Evolutionary conservation across 2,329 filamentous ascomycete species (phyloP).

Genomic region (Exophiala dermatitidis): DNA sequence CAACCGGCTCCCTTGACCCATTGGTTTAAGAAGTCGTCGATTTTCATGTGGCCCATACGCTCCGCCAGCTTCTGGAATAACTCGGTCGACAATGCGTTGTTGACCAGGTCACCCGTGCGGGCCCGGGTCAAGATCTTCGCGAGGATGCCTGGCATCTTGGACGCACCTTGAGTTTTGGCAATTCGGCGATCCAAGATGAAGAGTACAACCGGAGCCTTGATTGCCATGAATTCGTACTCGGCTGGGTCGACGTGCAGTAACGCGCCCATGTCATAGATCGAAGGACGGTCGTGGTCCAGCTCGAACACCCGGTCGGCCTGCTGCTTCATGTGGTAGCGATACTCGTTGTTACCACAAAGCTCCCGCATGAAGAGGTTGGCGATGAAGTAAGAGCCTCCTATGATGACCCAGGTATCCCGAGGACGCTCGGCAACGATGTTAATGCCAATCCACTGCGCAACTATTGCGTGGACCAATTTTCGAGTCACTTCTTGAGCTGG

Average conservation of each 20-base stretch:
- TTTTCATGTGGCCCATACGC: constrained; percentile 75
- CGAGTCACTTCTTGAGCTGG: constrained; percentile 74
- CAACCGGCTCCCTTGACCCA: constrained; percentile 88
- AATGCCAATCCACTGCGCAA: constrained; percentile 90
- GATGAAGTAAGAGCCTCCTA: constrained; percentile 90
- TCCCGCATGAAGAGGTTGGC: constrained; percentile 86
- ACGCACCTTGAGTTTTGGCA: constrained; percentile 77
- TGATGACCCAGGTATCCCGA: constrained; percentile 78
- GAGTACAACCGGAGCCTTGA: constrained; percentile 85
- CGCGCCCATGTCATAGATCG: constrained; percentile 71
- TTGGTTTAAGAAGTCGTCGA: constrained; percentile 88
- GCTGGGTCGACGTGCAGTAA: constrained; percentile 71
- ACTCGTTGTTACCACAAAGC: constrained; percentile 90
- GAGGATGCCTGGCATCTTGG: constrained; percentile 76
- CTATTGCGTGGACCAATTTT: constrained; percentile 72
- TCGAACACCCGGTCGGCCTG: constrained; percentile 76
- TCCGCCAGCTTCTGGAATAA: constrained; percentile 79
- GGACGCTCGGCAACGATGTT: constrained; percentile 79
- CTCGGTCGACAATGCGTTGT: constrained; percentile 63
- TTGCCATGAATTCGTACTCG: constrained; percentile 80
- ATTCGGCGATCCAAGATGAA: constrained; percentile 90
- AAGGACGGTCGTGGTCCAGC: constrained; percentile 72
- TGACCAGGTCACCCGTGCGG: constrained; percentile 68
- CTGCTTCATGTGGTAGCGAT: constrained; percentile 80
- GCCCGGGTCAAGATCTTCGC: constrained; percentile 79